Conservation (phyloP, 148 eudicot species). For the Rhododendron ferrugineum region DNA sequence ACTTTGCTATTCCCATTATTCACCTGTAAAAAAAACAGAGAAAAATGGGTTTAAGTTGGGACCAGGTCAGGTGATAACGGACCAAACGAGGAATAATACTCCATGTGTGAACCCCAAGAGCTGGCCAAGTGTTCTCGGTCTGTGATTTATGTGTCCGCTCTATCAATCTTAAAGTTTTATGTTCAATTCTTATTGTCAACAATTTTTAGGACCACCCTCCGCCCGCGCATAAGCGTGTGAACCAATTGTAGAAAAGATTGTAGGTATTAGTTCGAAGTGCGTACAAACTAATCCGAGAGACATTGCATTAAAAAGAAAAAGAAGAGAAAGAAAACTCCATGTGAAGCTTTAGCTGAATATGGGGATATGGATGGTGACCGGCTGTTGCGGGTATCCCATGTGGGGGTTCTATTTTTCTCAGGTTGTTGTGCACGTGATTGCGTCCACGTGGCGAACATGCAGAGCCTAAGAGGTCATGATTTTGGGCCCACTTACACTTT, state of each 20-base stretch:
- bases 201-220: too few species aligned
- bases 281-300: too few species aligned
- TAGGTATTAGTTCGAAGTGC: too few species aligned
- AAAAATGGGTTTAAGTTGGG: not conserved
- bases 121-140: too few species aligned
- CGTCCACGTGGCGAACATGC: not conserved
- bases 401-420: not conserved
- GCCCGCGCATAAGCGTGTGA: too few species aligned
- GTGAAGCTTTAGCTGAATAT: not conserved
- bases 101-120: too few species aligned
- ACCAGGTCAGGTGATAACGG: not conserved
- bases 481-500: not conserved
- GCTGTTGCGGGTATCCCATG: not conserved
- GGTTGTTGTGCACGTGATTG: not conserved
- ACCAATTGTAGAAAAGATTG: too few species aligned
- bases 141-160: accelerated
- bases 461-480: not conserved
- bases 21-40: not conserved
- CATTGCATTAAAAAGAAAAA: too few species aligned
- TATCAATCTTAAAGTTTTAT: too few species aligned
- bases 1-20: not conserved
- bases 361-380: conserved; percentile 5
- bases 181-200: too few species aligned
- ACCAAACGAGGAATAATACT: not conserved
- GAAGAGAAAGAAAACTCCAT: too few species aligned